phyloP scores from a whole-genome alignment of 129 eudicot species.

The Flaveria bidentis region DNA sequence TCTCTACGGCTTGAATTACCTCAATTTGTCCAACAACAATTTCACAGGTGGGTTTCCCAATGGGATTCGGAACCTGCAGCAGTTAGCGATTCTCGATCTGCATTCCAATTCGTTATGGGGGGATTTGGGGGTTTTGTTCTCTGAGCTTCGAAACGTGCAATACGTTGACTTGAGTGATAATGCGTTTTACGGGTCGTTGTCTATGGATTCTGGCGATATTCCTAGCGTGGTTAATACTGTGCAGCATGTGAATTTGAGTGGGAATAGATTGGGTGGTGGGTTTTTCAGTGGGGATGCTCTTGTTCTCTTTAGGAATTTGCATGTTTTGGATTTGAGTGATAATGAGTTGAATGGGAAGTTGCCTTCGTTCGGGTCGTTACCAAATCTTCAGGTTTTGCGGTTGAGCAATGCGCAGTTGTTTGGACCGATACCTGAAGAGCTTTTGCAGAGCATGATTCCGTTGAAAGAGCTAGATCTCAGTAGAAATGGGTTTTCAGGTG shows the following conservation, averaged over 20 bases:
- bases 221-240: constrained; percentile 74
- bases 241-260: constrained; percentile 71
- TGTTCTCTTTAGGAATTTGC: constrained; percentile 64
- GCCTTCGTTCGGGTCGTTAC: constrained; percentile 61
- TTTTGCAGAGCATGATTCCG: constrained; percentile 57
- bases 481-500: constrained; percentile 91
- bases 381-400: constrained; percentile 62
- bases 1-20: constrained; percentile 59
- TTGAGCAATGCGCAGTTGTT: constrained; percentile 62
- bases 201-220: constrained; percentile 40
- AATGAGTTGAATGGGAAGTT: constrained; percentile 73
- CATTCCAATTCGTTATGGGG: constrained; percentile 70
- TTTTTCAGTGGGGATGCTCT: constrained; percentile 53
- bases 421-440: constrained; percentile 72
- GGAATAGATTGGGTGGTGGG: constrained; percentile 60
- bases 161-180: constrained; percentile 81
- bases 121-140: constrained; percentile 53
- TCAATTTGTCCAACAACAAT: constrained; percentile 73
- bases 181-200: constrained; percentile 59
- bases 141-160: constrained; percentile 73
- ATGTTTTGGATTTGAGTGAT: constrained; percentile 82
- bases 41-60: constrained; percentile 61
- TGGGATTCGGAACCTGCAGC: constrained; percentile 73
- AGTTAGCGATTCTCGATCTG: constrained; percentile 75
- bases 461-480: constrained; percentile 89